Percentiles rank a stretch among this genome's conserved stretches.
These are phyloP conservation scores for Erythrobasidium hasegawianum DNA, from an alignment of 1,284 basidiomycete genomes.

Conservation along the genomic window DNA sequence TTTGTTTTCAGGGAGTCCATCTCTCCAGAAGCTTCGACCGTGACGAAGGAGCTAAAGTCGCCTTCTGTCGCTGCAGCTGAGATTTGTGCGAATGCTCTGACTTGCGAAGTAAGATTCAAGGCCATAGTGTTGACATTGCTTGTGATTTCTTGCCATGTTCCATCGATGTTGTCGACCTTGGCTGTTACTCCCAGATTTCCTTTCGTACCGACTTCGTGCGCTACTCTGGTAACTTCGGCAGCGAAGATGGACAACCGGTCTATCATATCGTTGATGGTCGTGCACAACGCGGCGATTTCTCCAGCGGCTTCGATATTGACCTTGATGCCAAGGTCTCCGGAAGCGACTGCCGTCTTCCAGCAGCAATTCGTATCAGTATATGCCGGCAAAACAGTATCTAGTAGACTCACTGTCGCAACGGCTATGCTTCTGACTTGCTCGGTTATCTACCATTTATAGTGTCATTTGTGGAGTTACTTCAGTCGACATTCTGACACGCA, in stretches of 20 bases:
- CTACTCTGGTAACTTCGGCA: constrained; percentile 66
- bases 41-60: constrained; percentile 98
- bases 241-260: constrained; percentile 44
- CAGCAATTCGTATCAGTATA: not conserved
- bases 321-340: constrained; percentile 89
- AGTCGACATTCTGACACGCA: not conserved
- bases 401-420: constrained; percentile 54
- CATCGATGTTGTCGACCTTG: constrained; percentile 93
- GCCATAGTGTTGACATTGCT: constrained; percentile 88
- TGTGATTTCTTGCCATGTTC: constrained; percentile 99
- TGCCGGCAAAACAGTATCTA: too few relatives aligned
- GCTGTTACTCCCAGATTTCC: constrained; percentile 96
- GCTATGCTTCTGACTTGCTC: constrained; percentile 61
- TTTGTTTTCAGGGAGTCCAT: constrained; percentile 99
- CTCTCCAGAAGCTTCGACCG: constrained; percentile 95
- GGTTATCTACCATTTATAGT: constrained; percentile 35
- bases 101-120: constrained; percentile 84
- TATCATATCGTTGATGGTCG: constrained; percentile 58
- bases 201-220: constrained; percentile 86
- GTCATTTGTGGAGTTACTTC: not conserved
- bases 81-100: constrained; percentile 97
- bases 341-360: constrained; percentile 74
- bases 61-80: constrained; percentile 98
- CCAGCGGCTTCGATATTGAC: constrained; percentile 89
- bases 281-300: constrained; percentile 83